Evolutionary conservation across 2,329 filamentous ascomycete genomes (phyloP).

Genomic region (Fusarium bactridioides): DNA sequence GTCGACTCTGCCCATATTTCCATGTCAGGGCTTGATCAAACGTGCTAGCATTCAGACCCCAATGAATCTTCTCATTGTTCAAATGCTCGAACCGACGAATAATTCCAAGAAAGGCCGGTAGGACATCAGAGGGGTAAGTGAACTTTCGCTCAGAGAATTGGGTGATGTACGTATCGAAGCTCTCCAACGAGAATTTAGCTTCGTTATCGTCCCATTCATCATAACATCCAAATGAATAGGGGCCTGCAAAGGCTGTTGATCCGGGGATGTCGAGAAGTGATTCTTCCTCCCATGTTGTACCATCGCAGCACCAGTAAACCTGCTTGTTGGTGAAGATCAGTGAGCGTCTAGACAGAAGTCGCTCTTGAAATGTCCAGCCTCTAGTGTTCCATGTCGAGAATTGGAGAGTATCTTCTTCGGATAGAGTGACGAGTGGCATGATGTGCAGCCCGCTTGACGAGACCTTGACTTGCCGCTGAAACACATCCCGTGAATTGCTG

Average conservation of each 20-base stretch:
- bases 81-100: slow-evolving; percentile 18
- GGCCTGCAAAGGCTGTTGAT: neutral
- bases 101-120: slow-evolving; percentile 9
- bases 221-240: neutral
- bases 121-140: slow-evolving; percentile 4
- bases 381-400: neutral
- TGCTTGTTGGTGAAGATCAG: slow-evolving; percentile 14
- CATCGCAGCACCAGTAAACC: slow-evolving; percentile 15
- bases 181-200: neutral
- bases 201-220: slow-evolving; percentile 1
- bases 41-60: neutral
- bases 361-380: slow-evolving; percentile 26
- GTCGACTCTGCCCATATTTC: neutral
- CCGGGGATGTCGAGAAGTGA: slow-evolving; percentile 3
- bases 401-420: neutral
- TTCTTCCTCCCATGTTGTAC: slow-evolving; percentile 21
- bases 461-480: neutral
- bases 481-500: neutral
- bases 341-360: slow-evolving; percentile 2
- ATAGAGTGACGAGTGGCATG: neutral
- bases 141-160: slow-evolving; percentile 12
- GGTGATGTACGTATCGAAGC: neutral
- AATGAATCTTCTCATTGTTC: slow-evolving; percentile 7
- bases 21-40: slow-evolving; percentile 14
- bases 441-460: neutral